Percentiles rank a stretch among this genome's conserved stretches.
phyloP scores from a whole-genome alignment of 179 eudicot genomes.

The Patellifolia procumbens region DNA sequence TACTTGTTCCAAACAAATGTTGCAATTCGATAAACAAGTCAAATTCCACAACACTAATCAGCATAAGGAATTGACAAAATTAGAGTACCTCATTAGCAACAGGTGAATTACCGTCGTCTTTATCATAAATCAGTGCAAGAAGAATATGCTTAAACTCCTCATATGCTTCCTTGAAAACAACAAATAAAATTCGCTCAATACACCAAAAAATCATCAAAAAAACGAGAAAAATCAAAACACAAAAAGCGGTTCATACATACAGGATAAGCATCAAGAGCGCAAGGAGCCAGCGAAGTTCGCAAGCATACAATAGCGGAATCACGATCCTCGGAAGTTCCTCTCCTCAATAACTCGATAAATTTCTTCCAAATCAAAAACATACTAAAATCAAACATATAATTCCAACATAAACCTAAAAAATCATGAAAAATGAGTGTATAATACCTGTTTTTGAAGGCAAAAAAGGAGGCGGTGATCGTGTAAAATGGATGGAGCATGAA shows the following conservation, averaged over 20 bases:
- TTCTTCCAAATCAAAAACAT: constrained; percentile 42
- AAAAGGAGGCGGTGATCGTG: constrained; percentile 85
- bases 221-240: not conserved
- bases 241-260: constrained; percentile 41
- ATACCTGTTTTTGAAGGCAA: constrained; percentile 85
- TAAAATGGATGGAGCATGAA: constrained; percentile 58
- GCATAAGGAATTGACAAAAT: too few relatives aligned
- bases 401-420: not conserved
- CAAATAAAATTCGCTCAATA: constrained; percentile 4
- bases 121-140: constrained; percentile 82
- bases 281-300: constrained; percentile 81
- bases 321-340: constrained; percentile 72
- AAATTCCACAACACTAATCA: not conserved
- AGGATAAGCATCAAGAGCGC: constrained; percentile 95
- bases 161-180: constrained; percentile 84
- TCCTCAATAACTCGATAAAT: constrained; percentile 89
- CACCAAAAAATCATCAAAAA: constrained; percentile 1
- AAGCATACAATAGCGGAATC: constrained; percentile 69
- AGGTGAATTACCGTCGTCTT: constrained; percentile 75
- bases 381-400: not conserved
- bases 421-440: not conserved
- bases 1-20: not conserved
- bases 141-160: constrained; percentile 95
- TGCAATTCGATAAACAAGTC: not conserved
- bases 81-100: constrained; percentile 72